These are phyloP conservation scores for Tranzscheliella williamsii DNA, from an alignment of 1,284 basidiomycete genomes.

Conservation along the genomic window DNA sequence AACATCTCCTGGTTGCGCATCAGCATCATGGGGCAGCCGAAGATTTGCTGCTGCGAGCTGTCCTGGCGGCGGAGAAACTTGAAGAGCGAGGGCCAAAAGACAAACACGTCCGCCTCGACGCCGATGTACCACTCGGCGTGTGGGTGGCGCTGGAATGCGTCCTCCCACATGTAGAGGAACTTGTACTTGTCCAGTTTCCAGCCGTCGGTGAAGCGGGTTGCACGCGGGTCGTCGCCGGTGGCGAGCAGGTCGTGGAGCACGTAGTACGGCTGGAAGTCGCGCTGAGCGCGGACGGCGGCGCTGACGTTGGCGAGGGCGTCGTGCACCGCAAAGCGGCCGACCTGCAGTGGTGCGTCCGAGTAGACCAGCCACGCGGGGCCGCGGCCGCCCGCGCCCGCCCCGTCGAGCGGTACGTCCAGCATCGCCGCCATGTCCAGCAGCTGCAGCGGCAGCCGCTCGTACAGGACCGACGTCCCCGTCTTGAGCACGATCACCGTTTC, in stretches of 20 bases:
- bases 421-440: conserved; percentile 1
- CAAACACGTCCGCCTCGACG: conserved; percentile 25
- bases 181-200: conserved; percentile 33
- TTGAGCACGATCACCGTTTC: conserved; percentile 21
- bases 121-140: conserved; percentile 29
- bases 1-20: conserved; percentile 11
- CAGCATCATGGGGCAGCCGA: conserved; percentile 12
- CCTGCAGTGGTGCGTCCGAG: conserved; percentile 5
- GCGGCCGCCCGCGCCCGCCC: not conserved
- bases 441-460: conserved; percentile 24
- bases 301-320: conserved; percentile 27
- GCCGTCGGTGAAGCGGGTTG: conserved; percentile 2
- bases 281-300: conserved; percentile 1
- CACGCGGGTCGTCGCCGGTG: not conserved
- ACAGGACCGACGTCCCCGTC: conserved; percentile 16
- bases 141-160: conserved; percentile 13
- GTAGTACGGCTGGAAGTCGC: conserved; percentile 8
- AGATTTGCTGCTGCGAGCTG: conserved; percentile 6
- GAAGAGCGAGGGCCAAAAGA: conserved; percentile 25
- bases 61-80: conserved; percentile 10
- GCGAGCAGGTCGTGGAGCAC: conserved; percentile 5
- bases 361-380: conserved; percentile 15
- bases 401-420: no score
- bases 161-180: conserved; percentile 35
- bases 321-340: conserved; percentile 7